Base-by-base conservation (phyloP, 257 asterid species). In the Salvia splendens region DNA sequence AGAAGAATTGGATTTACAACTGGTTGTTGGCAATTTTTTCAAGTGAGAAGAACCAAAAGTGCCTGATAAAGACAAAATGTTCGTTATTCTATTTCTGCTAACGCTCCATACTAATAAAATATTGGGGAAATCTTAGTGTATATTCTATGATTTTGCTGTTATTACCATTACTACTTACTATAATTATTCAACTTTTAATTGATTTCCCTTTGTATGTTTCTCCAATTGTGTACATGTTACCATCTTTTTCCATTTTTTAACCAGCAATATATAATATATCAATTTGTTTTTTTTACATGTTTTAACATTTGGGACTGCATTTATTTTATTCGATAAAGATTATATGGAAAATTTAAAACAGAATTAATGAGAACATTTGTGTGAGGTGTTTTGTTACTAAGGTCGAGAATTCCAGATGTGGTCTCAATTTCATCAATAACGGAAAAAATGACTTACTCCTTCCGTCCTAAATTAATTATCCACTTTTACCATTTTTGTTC, bases 1-100 rank as follows among this genome's bases (percentile, higher is more conserved):
- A 83, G 62, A 76, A 74, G 52, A 53, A 61, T 28, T 11, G 83
- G 89, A 3, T 54, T 74, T 10, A 48, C 63, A 4, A 53, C 57
- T 20, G 82, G 74, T 65, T 80, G 84, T 56, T 82, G 77, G 74
- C 73, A 81, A 10, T 74, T 80, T 43, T 75, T 73, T 12, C 63
- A 67, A 24, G 64, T 81, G 11, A 54, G 78, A 55, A 69, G 75
- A 78, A 69, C 76, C 64, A 83, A 73, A 67, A 32, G 72, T 58
- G 64, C 63, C 14, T 67, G 61, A 49, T 70, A 46, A 66, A 70
- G 30, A 43, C 48, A 50, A 45, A 36, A 24, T 24, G 38, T 3
- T 33, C 38, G 6, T 5, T 3, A 33, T 33, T 33, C 38, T 33
- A 5, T 36, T 17, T 5, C 50, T 33, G 54, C 33, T 14, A 8